Base-by-base conservation (phyloP, 1,284 basidiomycete genomes). In the Puccinia hordei region DNA sequence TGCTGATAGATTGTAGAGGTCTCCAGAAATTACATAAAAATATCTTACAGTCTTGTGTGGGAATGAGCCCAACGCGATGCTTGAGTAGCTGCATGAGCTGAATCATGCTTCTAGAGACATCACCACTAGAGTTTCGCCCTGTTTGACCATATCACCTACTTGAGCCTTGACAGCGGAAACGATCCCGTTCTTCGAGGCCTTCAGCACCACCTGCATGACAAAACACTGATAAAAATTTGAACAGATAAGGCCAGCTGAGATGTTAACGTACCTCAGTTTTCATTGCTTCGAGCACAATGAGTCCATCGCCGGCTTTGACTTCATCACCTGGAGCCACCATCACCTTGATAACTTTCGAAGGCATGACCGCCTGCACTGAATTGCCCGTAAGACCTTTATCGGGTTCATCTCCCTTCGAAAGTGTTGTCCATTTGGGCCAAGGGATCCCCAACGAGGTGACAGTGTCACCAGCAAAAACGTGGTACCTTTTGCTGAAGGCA, bases 271-370 rank as follows among this genome's bases (percentile, higher is more conserved):
- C 82, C 46, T 79, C 94, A 82, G 93, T 95, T 89, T 97, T 97
- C 94, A 96, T 97, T 84, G 93, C 95, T 87, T 96, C 94, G 83
- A 96, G 86, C 27, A 96, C 90, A 41, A 94, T 90, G 15, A 93
- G 88, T 10, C 90, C 90, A 84, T 95, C 91, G 0, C 93, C 93
- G 85, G 89, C 90, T 85, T 90, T 89, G n/a, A 96, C 92, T 53
- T 86, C 87, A 80, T 95, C 91, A 0, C 93, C 94, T 2, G 89
- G 87, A 81, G 88, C 88, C 33, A 95, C 93, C 65, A 89, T 89
- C 69, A 95, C 91, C 82, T 96, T 93, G 3, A 96, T 93, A 4
- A 93, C 91, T 65, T 93, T 88, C 84, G 92, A 93, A 41, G 93
- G 93, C 92, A 94, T 94, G n/a, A 93, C 93, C 12, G 93, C 84